Evolutionary conservation across 73 alveolate species (phyloP).

Genomic region (Tetrahymena borealis): DNA sequence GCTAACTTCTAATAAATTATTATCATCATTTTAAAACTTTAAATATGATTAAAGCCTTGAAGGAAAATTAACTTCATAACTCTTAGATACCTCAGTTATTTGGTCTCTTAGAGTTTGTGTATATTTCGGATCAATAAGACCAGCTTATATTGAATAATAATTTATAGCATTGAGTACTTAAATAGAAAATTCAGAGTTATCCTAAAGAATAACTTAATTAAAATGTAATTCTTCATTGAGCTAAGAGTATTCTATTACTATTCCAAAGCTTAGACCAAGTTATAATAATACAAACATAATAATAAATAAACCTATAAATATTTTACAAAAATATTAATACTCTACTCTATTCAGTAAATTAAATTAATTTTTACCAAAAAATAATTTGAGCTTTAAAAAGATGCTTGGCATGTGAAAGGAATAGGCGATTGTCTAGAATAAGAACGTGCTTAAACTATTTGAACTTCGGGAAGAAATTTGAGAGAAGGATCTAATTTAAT

Average conservation of each 20-base stretch:
- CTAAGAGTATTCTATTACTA: neutral
- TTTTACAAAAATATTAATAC: neutral
- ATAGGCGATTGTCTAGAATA: neutral
- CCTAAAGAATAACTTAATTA: neutral
- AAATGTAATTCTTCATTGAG: neutral
- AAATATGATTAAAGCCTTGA: neutral
- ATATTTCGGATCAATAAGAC: neutral
- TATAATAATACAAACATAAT: neutral
- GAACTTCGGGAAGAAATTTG: neutral
- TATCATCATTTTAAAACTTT: neutral
- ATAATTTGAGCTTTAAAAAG: neutral
- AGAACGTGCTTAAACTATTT: neutral
- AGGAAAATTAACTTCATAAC: neutral
- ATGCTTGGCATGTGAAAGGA: neutral
- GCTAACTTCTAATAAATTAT: neutral
- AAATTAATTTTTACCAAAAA: neutral
- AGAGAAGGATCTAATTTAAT: neutral
- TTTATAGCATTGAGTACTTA: neutral
- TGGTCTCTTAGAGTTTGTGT: neutral
- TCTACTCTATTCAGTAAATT: no score
- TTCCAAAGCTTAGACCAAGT: neutral
- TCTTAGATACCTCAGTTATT: neutral
- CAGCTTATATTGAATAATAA: neutral
- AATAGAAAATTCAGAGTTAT: neutral
- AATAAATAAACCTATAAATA: neutral